These are phyloP conservation scores for Uronychia binucleata DNA, from an alignment of 73 alveolate genomes.

Conservation along the genomic window DNA sequence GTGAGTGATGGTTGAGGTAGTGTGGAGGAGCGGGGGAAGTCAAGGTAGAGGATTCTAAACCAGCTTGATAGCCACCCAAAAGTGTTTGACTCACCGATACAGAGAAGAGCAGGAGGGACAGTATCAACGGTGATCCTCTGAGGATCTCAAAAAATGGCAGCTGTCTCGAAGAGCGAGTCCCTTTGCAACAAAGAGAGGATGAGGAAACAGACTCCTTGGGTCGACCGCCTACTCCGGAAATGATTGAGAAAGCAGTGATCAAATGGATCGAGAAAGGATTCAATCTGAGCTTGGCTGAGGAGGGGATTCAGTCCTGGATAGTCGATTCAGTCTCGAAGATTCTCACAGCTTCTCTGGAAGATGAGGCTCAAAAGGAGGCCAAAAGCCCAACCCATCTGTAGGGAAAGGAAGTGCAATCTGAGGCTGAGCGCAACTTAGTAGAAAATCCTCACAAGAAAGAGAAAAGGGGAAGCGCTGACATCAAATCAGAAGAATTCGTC, in stretches of 20 bases:
- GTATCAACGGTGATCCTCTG: neutral
- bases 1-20: no score
- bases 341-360: no score
- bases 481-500: no score
- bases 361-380: no score
- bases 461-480: no score
- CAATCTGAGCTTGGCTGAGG: neutral
- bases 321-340: no score
- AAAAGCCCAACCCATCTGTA: no score
- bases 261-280: neutral
- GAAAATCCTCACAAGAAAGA: no score
- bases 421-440: no score
- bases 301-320: neutral
- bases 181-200: neutral
- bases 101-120: neutral
- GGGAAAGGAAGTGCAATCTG: no score
- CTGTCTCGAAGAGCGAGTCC: neutral
- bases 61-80: neutral
- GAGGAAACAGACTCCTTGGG: neutral
- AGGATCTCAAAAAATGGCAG: neutral
- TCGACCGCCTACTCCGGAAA: neutral
- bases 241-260: neutral
- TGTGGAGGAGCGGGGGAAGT: neutral
- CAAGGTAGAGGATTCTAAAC: neutral
- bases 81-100: neutral